phyloP scores from a whole-genome alignment of 306 rosid genomes.

The Sicyos baderoa region DNA sequence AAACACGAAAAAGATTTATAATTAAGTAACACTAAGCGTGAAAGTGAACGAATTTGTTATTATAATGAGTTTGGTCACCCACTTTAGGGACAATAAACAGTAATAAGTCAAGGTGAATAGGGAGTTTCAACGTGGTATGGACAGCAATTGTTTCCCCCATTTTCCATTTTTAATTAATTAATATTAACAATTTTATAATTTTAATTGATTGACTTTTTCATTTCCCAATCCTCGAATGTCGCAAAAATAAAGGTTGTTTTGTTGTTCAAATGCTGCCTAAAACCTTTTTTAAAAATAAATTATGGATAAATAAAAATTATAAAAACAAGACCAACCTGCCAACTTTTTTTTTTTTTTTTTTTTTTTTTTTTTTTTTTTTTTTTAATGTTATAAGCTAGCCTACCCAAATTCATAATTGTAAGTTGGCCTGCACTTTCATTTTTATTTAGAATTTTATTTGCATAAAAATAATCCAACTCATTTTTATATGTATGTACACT shows the following conservation, averaged over 20 bases:
- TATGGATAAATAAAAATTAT: neutral
- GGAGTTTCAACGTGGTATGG: constrained; percentile 16
- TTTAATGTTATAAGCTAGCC: neutral
- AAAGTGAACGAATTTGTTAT: neutral
- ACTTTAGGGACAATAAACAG: constrained; percentile 7
- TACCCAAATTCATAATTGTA: constrained; percentile 1
- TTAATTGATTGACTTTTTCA: constrained; percentile 3
- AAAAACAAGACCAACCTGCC: neutral
- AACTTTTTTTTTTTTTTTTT: too few relatives aligned
- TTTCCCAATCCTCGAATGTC: neutral
- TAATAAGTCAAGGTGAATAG: constrained; percentile 10
- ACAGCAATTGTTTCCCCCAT: constrained; percentile 1
- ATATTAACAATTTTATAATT: neutral
- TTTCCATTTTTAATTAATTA: neutral
- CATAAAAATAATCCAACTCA: neutral
- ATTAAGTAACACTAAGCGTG: too few relatives aligned
- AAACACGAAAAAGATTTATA: too few relatives aligned
- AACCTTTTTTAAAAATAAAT: neutral
- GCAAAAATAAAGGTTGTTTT: neutral
- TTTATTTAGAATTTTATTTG: neutral
- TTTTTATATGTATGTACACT: neutral
- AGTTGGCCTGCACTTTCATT: neutral
- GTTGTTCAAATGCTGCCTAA: constrained; percentile 12
- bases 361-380: too few relatives aligned
- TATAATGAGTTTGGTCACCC: constrained; percentile 10